Base-by-base conservation (phyloP, 2,329 filamentous ascomycete species). In the Colletotrichum cereale region DNA sequence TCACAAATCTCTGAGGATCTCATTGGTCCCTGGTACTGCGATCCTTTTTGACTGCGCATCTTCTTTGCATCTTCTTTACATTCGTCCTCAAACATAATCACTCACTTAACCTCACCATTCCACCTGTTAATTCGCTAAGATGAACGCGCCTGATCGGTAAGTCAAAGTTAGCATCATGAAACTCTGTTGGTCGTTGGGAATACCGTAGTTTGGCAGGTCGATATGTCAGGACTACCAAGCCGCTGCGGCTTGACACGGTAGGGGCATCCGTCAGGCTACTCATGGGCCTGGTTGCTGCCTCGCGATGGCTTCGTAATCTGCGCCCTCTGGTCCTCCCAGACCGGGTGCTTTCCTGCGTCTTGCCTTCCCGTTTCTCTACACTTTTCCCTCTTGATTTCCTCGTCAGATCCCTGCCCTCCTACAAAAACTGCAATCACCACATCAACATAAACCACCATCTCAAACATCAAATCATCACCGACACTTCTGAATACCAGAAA, bases 91-190 rank as follows among this genome's bases (percentile, higher is more conserved):
- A 4, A 5, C 31, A 34, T 34, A 4, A 34, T 8, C 36, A 44
- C 26, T 24, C 6, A 31, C 44, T 50, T 31, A 16, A 52, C 24
- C 11, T 29, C 26, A 21, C 60, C 18, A 24, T 62, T 40, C 10
- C 24, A 24, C 5, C 50, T 29, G 8, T 10, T 29, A 29, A 8
- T 24, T 40, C 47, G 16, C 10, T 47, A 62, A 62, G 44, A 67
- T 67, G 65, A 67, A 67, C 58, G 65, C 65, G 16, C 65, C 65
- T 14, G 65, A 67, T 29, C 58, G 65, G 65, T 67, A 29, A 62
- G 65, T 47, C 18, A 34, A 63, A 24, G 14, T 12, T 3, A 40
- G 1, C 10, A 12, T 31, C 4, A 21, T 34, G 48, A 31, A 16
- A 24, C 12, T 2, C 26, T 29, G 21, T 31, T 18, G 16, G 1